Conservation (phyloP, 106 monocot genomes). For the Alisma plantagoaquatica region DNA sequence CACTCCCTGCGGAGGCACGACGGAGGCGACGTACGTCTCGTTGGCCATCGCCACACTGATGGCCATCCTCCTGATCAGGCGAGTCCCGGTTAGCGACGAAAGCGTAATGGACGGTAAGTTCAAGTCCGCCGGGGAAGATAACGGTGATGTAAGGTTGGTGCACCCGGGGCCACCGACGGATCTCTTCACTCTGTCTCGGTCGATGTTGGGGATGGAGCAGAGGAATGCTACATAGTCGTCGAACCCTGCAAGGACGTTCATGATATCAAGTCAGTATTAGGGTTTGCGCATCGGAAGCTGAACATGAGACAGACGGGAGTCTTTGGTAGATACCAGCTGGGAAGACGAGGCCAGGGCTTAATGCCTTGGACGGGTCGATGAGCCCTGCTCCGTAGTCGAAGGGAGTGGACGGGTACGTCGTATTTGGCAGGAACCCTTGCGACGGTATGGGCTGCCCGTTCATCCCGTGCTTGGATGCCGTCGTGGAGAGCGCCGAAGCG, state of each 20-base stretch:
- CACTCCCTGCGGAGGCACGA: conserved; percentile 39
- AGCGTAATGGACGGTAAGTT: conserved; percentile 74
- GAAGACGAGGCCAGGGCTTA: conserved; percentile 67
- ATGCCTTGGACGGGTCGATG: conserved; percentile 37
- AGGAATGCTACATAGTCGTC: conserved; percentile 56
- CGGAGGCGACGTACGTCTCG: conserved; percentile 46
- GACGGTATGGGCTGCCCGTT: conserved; percentile 38
- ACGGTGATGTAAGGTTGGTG: not conserved
- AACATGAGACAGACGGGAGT: no score
- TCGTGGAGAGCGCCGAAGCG: conserved; percentile 54
- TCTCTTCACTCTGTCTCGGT: conserved; percentile 11
- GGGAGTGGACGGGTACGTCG: conserved; percentile 38
- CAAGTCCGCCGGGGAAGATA: conserved; percentile 36
- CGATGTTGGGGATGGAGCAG: conserved; percentile 43
- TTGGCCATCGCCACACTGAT: conserved; percentile 33
- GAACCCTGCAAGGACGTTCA: conserved; percentile 37
- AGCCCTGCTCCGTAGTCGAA: conserved; percentile 71
- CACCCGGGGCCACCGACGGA: conserved; percentile 33
- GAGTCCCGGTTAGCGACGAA: conserved; percentile 30
- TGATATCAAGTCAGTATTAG: no score
- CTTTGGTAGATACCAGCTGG: conserved; percentile 66
- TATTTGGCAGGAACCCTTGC: conserved; percentile 21
- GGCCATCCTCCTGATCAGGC: conserved; percentile 15
- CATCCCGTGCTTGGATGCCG: conserved; percentile 30
- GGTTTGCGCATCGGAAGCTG: no score